Base-by-base conservation (phyloP, 495 filamentous ascomycete genomes). In the Xylaria cubensis region DNA sequence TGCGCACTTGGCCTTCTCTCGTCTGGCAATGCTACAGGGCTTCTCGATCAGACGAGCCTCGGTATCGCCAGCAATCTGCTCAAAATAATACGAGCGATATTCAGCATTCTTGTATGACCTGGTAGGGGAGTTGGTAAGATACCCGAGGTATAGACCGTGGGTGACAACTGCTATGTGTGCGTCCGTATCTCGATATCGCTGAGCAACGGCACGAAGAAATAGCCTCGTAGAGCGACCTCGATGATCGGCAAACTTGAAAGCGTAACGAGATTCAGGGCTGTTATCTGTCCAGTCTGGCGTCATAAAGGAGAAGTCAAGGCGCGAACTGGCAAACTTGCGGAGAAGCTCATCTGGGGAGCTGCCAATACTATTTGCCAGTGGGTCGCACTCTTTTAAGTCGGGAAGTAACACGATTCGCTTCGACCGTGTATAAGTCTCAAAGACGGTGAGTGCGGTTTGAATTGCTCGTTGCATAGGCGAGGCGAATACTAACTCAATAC, bases 401-500 rank as follows among this genome's bases (percentile, higher is more conserved):
- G 66, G 53, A 2, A 59, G 8, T 9, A 69, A 39, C 4, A 59
- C 36, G 5, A 59, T 59, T 13, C 26, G 29, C 15, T 41, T 59
- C 17, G 29, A 13, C 15, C 32, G 19, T 5, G 21, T 56, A 17
- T 59, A 59, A 0, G 10, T 39, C 39, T 26, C 3, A 15, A 69
- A 69, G 10, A 41, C 15, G 36, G n/a, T 12, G 29, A 69, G 36
- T 15, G 53, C 66, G 12, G 66, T 69, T 42, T 69, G 34, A 8
- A 69, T 69, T 5, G 66, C 6, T 24, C 66, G 66, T 3, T 34
- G 51, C 53, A 69, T 42, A 1, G 66, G 66, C 0, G 51, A 58
- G 51, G 53, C 41, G 4, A 69, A 17, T 13, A 69, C 53, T 8
- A 55, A 46, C 7, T 42, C 51, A 10, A 67, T 2, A 0, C 41